phyloP scores from a whole-genome alignment of 345 rosid species.

The Lagerstroemia speciosa region DNA sequence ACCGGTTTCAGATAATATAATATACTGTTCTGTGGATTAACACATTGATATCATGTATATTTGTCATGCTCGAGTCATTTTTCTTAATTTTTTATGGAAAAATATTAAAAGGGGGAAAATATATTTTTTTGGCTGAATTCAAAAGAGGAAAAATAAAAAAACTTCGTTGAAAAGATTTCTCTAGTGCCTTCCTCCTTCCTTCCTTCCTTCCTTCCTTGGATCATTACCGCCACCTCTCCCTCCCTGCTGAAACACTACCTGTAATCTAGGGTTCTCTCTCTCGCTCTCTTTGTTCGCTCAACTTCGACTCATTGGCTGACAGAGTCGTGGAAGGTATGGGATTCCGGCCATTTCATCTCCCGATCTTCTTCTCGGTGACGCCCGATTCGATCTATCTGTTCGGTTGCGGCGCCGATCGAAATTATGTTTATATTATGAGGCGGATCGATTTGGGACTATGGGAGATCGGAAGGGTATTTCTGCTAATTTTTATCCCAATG shows the following conservation, averaged over 20 bases:
- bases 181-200: not conserved
- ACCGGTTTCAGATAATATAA: too few species aligned
- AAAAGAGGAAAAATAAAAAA: not conserved
- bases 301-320: not conserved
- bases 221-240: not conserved
- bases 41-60: too few species aligned
- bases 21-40: too few species aligned
- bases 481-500: not conserved
- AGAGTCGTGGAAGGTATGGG: not conserved
- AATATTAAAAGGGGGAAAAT: too few species aligned
- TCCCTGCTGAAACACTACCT: not conserved
- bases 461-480: not conserved
- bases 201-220: not conserved
- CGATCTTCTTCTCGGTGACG: not conserved
- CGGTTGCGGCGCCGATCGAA: not conserved
- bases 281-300: conserved; percentile 9
- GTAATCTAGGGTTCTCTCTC: conserved; percentile 6
- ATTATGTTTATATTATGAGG: not conserved
- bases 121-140: too few species aligned
- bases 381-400: not conserved
- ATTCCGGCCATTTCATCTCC: not conserved
- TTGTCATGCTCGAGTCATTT: too few species aligned
- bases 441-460: not conserved
- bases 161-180: not conserved
- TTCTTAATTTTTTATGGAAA: too few species aligned